phyloP scores from a whole-genome alignment of 2,329 filamentous ascomycete genomes.

The Metarhizium guizhouense region DNA sequence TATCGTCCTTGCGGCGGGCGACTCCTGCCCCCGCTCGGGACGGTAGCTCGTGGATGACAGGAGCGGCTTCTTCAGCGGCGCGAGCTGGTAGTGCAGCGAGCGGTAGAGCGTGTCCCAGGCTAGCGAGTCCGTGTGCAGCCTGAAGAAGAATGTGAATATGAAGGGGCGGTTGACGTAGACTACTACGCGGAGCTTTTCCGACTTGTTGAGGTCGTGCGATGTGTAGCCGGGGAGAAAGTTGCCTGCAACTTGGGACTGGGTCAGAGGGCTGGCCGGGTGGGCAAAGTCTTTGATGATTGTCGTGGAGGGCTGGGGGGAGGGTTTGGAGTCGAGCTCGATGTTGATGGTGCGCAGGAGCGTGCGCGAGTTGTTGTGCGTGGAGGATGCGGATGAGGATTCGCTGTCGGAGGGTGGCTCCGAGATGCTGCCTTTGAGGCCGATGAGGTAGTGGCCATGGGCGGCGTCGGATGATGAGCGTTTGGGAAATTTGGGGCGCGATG shows the following conservation, averaged over 20 bases:
- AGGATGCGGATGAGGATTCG: constrained; percentile 18
- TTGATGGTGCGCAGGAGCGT: constrained; percentile 58
- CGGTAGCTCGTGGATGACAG: constrained; percentile 48
- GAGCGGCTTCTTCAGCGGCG: constrained; percentile 48
- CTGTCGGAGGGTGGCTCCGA: constrained; percentile 30
- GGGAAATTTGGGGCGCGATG: constrained; percentile 2
- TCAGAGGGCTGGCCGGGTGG: constrained; percentile 23
- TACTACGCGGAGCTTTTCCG: constrained; percentile 54
- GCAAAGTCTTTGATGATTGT: constrained; percentile 36
- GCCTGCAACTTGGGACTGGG: constrained; percentile 24
- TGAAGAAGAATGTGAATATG: constrained; percentile 68
- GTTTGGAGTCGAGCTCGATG: constrained; percentile 48
- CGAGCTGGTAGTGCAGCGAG: constrained; percentile 51
- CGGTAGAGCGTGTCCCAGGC: constrained; percentile 48
- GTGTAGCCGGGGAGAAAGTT: constrained; percentile 22
- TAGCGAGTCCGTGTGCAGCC: constrained; percentile 45
- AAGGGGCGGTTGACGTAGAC: constrained; percentile 69
- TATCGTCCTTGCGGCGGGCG: constrained; percentile 25
- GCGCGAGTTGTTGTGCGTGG: constrained; percentile 35
- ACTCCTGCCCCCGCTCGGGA: constrained; percentile 27
- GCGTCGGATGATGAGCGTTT: constrained; percentile 18
- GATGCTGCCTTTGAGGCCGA: constrained; percentile 59
- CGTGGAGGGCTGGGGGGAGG: constrained; percentile 29
- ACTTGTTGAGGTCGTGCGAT: constrained; percentile 43
- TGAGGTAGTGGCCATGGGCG: constrained; percentile 45